phyloP scores from a whole-genome alignment of 108 stramenopile genomes.

The Fistulifera solaris region DNA sequence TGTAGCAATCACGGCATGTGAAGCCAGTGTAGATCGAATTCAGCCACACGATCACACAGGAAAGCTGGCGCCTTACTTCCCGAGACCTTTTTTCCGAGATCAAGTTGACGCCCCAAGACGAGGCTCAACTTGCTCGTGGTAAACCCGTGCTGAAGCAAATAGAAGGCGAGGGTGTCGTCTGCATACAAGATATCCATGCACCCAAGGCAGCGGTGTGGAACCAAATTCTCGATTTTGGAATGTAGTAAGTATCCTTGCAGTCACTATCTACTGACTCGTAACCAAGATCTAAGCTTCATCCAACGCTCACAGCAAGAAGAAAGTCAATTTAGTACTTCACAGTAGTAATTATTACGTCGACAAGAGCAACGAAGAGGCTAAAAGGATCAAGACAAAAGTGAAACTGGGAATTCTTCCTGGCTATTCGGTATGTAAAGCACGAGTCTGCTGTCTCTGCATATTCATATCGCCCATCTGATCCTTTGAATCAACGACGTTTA shows the following conservation, averaged over 20 bases:
- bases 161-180: slow-evolving; percentile 39
- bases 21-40: too few relatives aligned
- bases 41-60: too few relatives aligned
- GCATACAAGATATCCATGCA: slow-evolving; percentile 70
- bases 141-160: slow-evolving; percentile 59
- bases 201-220: slow-evolving; percentile 57
- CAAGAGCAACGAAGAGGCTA: slow-evolving; percentile 27
- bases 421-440: slow-evolving; percentile 40
- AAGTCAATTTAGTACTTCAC: slow-evolving; percentile 55
- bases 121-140: slow-evolving; percentile 22
- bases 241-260: slow-evolving; percentile 11
- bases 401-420: slow-evolving; percentile 56
- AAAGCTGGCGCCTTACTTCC: too few relatives aligned
- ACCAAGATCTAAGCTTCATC: too few relatives aligned
- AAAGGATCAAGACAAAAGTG: slow-evolving; percentile 52
- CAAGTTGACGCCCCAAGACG: slow-evolving; percentile 23
- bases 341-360: slow-evolving; percentile 46
- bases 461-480: neutral
- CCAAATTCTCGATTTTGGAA: slow-evolving; percentile 53
- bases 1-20: too few relatives aligned
- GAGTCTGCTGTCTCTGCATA: neutral
- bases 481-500: neutral
- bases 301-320: slow-evolving; percentile 19
- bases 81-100: slow-evolving; percentile 36
- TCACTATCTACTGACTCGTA: too few relatives aligned